phyloP scores from a whole-genome alignment of 768 basidiomycete species.

The Infundibulicybe gibba region DNA sequence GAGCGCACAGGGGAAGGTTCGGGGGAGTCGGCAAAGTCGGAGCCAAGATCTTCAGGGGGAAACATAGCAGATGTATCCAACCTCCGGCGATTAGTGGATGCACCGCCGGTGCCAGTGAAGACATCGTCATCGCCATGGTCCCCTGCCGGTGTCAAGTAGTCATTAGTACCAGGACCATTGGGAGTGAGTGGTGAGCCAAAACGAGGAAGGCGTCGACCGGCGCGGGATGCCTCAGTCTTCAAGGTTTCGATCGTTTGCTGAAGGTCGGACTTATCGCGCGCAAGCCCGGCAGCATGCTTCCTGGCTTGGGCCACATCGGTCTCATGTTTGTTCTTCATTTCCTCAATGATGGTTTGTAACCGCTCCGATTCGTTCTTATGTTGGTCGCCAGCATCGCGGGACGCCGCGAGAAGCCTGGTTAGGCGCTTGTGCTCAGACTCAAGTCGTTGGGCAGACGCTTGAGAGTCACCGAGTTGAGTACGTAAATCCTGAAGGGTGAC shows the following conservation, averaged over 20 bases:
- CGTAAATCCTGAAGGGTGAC: slow-evolving; percentile 87
- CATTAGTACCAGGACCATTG: slow-evolving; percentile 38
- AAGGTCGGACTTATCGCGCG: slow-evolving; percentile 90
- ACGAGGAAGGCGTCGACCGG: slow-evolving; percentile 55
- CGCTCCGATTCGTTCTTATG: slow-evolving; percentile 87
- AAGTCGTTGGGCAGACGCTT: slow-evolving; percentile 61
- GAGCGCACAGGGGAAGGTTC: slow-evolving; percentile 50
- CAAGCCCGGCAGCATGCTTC: slow-evolving; percentile 81
- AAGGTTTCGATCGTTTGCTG: slow-evolving; percentile 75
- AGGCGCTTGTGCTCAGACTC: slow-evolving; percentile 84
- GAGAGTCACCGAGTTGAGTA: slow-evolving; percentile 60
- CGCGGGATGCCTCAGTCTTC: slow-evolving; percentile 68
- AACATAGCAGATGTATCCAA: slow-evolving; percentile 40
- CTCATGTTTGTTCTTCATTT: slow-evolving; percentile 88
- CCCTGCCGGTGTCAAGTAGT: slow-evolving; percentile 53
- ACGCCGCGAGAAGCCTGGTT: slow-evolving; percentile 64
- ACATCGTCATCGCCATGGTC: slow-evolving; percentile 61
- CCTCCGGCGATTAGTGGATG: slow-evolving; percentile 58
- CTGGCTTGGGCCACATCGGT: slow-evolving; percentile 91
- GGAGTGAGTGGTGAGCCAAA: slow-evolving; percentile 78
- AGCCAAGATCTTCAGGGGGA: slow-evolving; percentile 36
- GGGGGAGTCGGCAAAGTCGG: slow-evolving; percentile 53
- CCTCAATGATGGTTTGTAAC: slow-evolving; percentile 56
- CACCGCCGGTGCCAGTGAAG: slow-evolving; percentile 58
- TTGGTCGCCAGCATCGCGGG: slow-evolving; percentile 75